These are phyloP conservation scores for Geotrichum australiense DNA, from an alignment of 1,139 yeast genomes.

Conservation along the genomic window DNA sequence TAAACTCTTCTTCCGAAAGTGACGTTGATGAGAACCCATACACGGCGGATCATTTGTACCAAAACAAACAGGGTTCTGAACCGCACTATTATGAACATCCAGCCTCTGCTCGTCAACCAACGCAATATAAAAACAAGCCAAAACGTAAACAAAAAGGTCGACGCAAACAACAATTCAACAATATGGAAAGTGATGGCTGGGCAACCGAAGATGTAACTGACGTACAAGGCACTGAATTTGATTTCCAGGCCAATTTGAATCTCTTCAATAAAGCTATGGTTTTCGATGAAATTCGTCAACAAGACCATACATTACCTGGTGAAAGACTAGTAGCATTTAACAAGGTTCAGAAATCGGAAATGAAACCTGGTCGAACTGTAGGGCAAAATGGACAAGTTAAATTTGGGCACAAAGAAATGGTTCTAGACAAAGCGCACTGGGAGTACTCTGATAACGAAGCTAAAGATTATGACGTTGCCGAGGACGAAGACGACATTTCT, in stretches of 20 bases:
- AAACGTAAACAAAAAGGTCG: slow-evolving; percentile 10
- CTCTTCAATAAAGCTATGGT: slow-evolving; percentile 78
- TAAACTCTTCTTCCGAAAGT: slow-evolving; percentile 21
- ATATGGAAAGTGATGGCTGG: slow-evolving; percentile 40
- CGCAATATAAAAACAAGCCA: slow-evolving; percentile 4
- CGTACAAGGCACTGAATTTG: slow-evolving; percentile 52
- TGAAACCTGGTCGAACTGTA: slow-evolving; percentile 14
- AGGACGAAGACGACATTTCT: slow-evolving; percentile 26
- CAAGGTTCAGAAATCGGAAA: slow-evolving; percentile 31
- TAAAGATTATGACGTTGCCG: slow-evolving; percentile 32
- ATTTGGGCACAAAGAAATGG: slow-evolving; percentile 70
- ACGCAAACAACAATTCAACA: slow-evolving; percentile 14
- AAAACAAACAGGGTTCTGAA: not conserved
- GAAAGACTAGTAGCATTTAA: slow-evolving; percentile 73
- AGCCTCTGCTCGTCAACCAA: slow-evolving; percentile 1
- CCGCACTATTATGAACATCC: slow-evolving; percentile 2
- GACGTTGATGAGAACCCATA: slow-evolving; percentile 22
- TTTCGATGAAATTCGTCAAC: slow-evolving; percentile 64
- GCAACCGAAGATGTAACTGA: slow-evolving; percentile 48
- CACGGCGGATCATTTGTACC: slow-evolving; percentile 20
- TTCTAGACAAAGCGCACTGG: slow-evolving; percentile 34
- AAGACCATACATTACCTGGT: slow-evolving; percentile 54
- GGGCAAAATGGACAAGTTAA: slow-evolving; percentile 29
- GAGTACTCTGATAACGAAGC: slow-evolving; percentile 30
- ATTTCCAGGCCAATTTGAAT: slow-evolving; percentile 74